Conservation (phyloP, 495 filamentous ascomycete species). For the Talaromyces stipitatus region DNA sequence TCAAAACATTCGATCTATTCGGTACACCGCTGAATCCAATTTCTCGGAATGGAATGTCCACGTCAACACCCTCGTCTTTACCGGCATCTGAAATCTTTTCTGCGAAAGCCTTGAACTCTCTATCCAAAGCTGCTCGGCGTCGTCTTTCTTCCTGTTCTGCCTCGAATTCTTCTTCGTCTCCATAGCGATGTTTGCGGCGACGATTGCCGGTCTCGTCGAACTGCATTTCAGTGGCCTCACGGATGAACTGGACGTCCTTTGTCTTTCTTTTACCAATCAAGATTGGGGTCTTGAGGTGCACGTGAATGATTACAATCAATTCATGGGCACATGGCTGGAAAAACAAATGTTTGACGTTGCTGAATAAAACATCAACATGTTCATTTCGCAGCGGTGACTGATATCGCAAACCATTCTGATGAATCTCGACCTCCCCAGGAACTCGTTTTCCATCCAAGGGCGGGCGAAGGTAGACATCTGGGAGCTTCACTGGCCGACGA, state of each 20-base stretch:
- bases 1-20: constrained; percentile 86
- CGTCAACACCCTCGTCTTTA: constrained; percentile 72
- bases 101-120: constrained; percentile 93
- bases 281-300: constrained; percentile 96
- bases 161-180: constrained; percentile 98
- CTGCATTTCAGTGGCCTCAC: constrained; percentile 96
- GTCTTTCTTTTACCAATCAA: constrained; percentile 99
- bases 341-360: constrained; percentile 97
- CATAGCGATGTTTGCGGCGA: constrained; percentile 96
- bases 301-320: constrained; percentile 94
- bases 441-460: constrained; percentile 94
- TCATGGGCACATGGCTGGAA: constrained; percentile 97
- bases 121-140: constrained; percentile 82
- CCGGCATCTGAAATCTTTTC: constrained; percentile 94
- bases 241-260: constrained; percentile 96
- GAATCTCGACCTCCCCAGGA: constrained; percentile 90
- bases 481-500: constrained; percentile 77
- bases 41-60: constrained; percentile 94
- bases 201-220: constrained; percentile 98
- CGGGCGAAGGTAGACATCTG: constrained; percentile 89
- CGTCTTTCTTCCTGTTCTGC: constrained; percentile 95
- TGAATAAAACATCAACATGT: constrained; percentile 93
- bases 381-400: constrained; percentile 74
- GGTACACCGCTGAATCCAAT: constrained; percentile 96
- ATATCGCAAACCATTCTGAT: constrained; percentile 98